Percentiles rank a stretch among this genome's conserved stretches.
phyloP scores from a whole-genome alignment of 108 stramenopile species.

The Seminavis robusta region DNA sequence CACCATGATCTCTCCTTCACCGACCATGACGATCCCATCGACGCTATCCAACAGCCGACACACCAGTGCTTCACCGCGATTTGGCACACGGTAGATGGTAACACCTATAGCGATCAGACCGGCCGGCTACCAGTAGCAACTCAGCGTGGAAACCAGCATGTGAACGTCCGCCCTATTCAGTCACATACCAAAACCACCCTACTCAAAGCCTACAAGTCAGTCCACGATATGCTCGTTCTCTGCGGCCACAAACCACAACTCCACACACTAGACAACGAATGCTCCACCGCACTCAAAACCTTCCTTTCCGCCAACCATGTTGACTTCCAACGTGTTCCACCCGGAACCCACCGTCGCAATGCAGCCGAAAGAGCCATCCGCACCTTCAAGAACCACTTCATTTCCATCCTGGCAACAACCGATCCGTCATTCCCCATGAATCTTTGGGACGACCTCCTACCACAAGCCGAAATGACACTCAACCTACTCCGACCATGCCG shows the following conservation, averaged over 20 bases:
- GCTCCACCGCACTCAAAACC: constrained; percentile 5
- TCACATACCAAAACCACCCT: not conserved
- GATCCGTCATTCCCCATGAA: constrained; percentile 27
- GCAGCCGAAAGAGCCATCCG: constrained; percentile 47
- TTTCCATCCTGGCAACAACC: constrained; percentile 26
- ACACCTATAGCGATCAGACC: constrained; percentile 38
- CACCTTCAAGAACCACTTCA: constrained; percentile 49
- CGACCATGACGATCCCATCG: no score
- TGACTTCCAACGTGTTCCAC: constrained; percentile 37
- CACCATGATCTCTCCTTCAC: no score
- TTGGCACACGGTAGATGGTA: constrained; percentile 7
- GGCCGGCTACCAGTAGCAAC: constrained; percentile 25
- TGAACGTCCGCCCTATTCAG: constrained; percentile 20
- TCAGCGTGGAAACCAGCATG: constrained; percentile 30
- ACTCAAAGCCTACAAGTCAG: not conserved
- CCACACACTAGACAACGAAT: constrained; percentile 24
- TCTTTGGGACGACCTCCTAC: constrained; percentile 27
- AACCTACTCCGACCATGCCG: constrained; percentile 25
- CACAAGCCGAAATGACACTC: constrained; percentile 34
- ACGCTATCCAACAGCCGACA: not conserved
- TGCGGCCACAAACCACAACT: constrained; percentile 1
- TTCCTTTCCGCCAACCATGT: constrained; percentile 7
- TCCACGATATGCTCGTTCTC: not conserved
- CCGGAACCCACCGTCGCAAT: constrained; percentile 29
- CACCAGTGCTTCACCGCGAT: constrained; percentile 10